Percentiles rank a stretch among this genome's conserved stretches.
These are phyloP conservation scores for Chenopodium berlandieri DNA, from an alignment of 148 eudicot genomes.

Conservation along the genomic window DNA sequence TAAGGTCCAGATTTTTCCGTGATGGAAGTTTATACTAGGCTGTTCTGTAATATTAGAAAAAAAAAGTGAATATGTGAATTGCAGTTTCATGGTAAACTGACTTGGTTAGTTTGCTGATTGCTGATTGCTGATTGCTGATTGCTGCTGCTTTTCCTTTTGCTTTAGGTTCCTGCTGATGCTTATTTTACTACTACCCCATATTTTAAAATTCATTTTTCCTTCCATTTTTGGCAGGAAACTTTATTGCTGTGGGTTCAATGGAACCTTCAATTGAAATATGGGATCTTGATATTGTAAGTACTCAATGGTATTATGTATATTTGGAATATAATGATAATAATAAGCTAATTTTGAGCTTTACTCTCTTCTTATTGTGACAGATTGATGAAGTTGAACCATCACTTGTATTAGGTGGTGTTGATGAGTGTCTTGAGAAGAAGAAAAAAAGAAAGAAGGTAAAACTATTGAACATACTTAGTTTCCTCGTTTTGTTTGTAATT, in stretches of 20 bases:
- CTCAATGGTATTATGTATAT: neutral
- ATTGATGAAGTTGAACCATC: slow-evolving; percentile 90
- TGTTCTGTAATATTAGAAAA: neutral
- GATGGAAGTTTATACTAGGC: neutral
- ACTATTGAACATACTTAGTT: neutral
- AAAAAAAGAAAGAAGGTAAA: slow-evolving; percentile 81
- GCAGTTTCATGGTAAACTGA: neutral
- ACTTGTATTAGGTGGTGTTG: slow-evolving; percentile 62
- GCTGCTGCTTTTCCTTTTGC: neutral
- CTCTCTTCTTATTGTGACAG: slow-evolving; percentile 32
- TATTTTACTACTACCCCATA: neutral
- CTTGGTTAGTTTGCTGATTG: neutral
- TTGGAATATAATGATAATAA: slow-evolving; percentile 4
- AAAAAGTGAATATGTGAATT: neutral
- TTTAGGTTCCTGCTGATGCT: neutral
- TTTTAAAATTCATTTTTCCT: neutral
- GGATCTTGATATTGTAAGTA: slow-evolving; percentile 86
- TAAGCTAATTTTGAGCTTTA: neutral
- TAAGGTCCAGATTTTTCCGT: neutral
- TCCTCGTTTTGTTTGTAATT: neutral
- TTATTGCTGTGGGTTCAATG: slow-evolving; percentile 91
- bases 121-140: neutral
- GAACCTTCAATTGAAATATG: slow-evolving; percentile 94
- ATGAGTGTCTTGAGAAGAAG: slow-evolving; percentile 48
- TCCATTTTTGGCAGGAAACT: slow-evolving; percentile 59